Conservation (phyloP, 768 basidiomycete species). For the Kwoniella bestiolae region DNA sequence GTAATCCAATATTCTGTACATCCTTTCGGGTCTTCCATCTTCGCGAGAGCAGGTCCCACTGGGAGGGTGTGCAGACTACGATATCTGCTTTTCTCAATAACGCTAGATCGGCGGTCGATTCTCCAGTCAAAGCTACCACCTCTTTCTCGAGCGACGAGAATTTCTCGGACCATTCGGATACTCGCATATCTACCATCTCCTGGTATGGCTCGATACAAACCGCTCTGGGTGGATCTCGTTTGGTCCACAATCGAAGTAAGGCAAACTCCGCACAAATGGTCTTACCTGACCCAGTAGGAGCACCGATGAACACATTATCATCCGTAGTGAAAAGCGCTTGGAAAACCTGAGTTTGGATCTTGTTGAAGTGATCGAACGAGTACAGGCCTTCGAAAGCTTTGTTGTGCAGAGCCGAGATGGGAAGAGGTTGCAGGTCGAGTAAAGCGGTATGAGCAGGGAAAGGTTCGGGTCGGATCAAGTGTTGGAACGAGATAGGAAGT, state of each 20-base stretch:
- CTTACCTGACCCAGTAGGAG: slow-evolving; percentile 95
- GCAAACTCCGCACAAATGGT: slow-evolving; percentile 98
- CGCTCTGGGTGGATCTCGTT: slow-evolving; percentile 75
- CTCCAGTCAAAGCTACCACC: slow-evolving; percentile 90
- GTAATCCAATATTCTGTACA: slow-evolving; percentile 85
- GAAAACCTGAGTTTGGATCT: slow-evolving; percentile 99
- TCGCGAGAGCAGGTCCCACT: slow-evolving; percentile 95
- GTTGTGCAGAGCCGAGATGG: slow-evolving; percentile 89
- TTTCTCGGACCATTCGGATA: slow-evolving; percentile 84
- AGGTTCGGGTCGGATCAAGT: slow-evolving; percentile 94
- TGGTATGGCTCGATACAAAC: slow-evolving; percentile 97
- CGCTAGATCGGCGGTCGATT: slow-evolving; percentile 87
- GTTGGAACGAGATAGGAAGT: slow-evolving; percentile 94
- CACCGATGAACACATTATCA: slow-evolving; percentile 95
- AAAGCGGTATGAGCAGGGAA: slow-evolving; percentile 92
- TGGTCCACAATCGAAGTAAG: slow-evolving; percentile 90
- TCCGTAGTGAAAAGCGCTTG: slow-evolving; percentile 94
- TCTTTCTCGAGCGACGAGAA: slow-evolving; percentile 85
- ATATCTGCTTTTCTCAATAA: slow-evolving; percentile 89
- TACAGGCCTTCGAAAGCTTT: slow-evolving; percentile 89
- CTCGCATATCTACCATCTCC: slow-evolving; percentile 93
- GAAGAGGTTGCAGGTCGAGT: slow-evolving; percentile 87
- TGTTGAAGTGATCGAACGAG: slow-evolving; percentile 88
- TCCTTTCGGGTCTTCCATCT: slow-evolving; percentile 97
- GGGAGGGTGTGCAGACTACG: slow-evolving; percentile 85